Evolutionary conservation across 140 eudicot species (phyloP).

Genomic region (Flaveria floridana): DNA sequence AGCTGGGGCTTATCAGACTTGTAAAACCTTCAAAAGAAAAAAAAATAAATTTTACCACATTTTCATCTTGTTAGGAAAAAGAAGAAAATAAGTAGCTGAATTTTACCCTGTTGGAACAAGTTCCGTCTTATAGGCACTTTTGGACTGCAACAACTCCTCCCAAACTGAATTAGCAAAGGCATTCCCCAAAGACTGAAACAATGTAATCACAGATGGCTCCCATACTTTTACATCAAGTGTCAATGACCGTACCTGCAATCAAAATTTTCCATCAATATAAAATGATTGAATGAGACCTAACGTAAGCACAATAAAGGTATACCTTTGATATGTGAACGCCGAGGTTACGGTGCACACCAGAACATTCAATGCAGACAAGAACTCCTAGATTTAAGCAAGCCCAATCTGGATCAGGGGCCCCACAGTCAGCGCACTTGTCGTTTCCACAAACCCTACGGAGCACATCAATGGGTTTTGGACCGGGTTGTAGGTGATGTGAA

Average conservation of each 20-base stretch:
- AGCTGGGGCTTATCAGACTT: conserved; percentile 62
- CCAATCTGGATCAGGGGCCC: conserved; percentile 98
- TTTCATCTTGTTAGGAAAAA: neutral
- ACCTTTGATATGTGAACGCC: conserved; percentile 99
- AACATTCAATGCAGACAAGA: conserved; percentile 95
- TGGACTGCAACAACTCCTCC: conserved; percentile 84
- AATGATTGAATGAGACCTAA: conserved; percentile 1
- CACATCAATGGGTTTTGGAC: conserved; percentile 71
- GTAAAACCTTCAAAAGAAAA: conserved; percentile 51
- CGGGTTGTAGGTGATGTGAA: conserved; percentile 72
- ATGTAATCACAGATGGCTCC: conserved; percentile 86
- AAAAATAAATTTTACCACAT: conserved; percentile 14
- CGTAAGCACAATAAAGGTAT: neutral
- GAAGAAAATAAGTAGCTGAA: neutral
- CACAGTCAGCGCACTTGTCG: conserved; percentile 93
- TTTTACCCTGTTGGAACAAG: conserved; percentile 69
- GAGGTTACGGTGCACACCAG: conserved; percentile 98
- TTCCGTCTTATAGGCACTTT: conserved; percentile 75
- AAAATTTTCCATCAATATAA: conserved; percentile 12
- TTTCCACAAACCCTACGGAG: conserved; percentile 77
- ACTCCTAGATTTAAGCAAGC: conserved; percentile 95
- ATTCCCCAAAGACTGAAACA: conserved; percentile 93
- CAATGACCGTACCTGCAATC: conserved; percentile 77
- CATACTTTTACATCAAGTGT: conserved; percentile 96
- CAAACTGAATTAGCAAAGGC: conserved; percentile 85